These are phyloP conservation scores for Rubus idaeus DNA, from an alignment of 306 rosid genomes.

Conservation along the genomic window DNA sequence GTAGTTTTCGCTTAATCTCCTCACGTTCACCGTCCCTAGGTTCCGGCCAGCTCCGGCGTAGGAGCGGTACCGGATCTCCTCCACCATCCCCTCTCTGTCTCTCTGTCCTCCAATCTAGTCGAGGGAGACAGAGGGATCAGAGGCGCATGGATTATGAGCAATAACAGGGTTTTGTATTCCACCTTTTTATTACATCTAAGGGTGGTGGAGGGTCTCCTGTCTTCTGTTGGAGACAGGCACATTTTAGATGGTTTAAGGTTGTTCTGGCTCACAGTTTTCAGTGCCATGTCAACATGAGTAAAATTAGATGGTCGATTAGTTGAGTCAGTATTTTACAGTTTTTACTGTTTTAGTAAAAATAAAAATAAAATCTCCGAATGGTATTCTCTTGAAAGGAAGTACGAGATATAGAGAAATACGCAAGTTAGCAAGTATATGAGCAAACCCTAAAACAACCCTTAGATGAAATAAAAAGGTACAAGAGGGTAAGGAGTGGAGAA, in stretches of 20 bases:
- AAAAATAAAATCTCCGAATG: neutral
- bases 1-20: slow-evolving; percentile 24
- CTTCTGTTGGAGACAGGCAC: neutral
- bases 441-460: no score
- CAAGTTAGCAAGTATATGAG: no score
- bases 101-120: neutral
- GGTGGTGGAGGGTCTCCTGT: slow-evolving; percentile 4
- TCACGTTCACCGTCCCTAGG: slow-evolving; percentile 12
- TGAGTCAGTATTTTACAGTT: neutral
- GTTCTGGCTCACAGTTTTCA: neutral
- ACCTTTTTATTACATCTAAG: slow-evolving; percentile 3
- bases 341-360: no score
- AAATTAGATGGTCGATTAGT: neutral
- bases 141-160: neutral
- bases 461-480: no score
- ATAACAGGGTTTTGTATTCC: neutral
- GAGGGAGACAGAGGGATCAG: slow-evolving; percentile 21
- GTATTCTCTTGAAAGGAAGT: neutral
- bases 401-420: neutral
- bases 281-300: neutral
- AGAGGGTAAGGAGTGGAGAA: neutral
- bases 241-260: neutral
- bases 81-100: slow-evolving; percentile 28
- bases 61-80: slow-evolving; percentile 10
- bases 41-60: neutral